These are phyloP conservation scores for Malassezia yamatoensis DNA, from an alignment of 1,284 basidiomycete species.

Conservation along the genomic window DNA sequence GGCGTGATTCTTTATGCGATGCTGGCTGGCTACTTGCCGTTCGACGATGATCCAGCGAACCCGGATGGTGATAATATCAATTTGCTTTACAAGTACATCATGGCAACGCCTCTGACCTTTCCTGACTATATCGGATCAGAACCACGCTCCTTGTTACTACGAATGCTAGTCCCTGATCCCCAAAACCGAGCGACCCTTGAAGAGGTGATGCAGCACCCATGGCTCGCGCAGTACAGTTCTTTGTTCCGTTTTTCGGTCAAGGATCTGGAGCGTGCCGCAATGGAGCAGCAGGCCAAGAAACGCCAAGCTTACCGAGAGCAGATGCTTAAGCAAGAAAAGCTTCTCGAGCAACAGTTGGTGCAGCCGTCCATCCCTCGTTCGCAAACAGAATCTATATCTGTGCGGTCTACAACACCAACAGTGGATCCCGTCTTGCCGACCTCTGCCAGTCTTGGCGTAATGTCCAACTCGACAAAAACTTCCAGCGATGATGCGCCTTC, in stretches of 20 bases:
- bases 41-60: conserved; percentile 96
- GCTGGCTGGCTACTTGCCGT: conserved; percentile 98
- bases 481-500: background rate
- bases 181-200: conserved; percentile 33
- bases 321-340: conserved; percentile 43
- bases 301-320: conserved; percentile 45
- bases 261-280: conserved; percentile 44
- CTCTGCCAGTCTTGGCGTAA: background rate
- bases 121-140: conserved; percentile 46
- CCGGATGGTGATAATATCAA: conserved; percentile 99
- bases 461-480: background rate
- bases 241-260: conserved; percentile 46
- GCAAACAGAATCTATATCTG: background rate
- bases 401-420: background rate
- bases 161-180: conserved; percentile 46
- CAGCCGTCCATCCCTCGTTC: conserved; percentile 14
- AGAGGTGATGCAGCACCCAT: conserved; percentile 45
- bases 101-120: conserved; percentile 50
- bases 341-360: conserved; percentile 36
- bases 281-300: conserved; percentile 47
- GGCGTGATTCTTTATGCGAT: conserved; percentile 99
- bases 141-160: conserved; percentile 40
- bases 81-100: conserved; percentile 97
- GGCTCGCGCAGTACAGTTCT: conserved; percentile 45
- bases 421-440: background rate